Evolutionary conservation across 2,329 filamentous ascomycete genomes (phyloP).

Genomic region (Blumeria graminis): DNA sequence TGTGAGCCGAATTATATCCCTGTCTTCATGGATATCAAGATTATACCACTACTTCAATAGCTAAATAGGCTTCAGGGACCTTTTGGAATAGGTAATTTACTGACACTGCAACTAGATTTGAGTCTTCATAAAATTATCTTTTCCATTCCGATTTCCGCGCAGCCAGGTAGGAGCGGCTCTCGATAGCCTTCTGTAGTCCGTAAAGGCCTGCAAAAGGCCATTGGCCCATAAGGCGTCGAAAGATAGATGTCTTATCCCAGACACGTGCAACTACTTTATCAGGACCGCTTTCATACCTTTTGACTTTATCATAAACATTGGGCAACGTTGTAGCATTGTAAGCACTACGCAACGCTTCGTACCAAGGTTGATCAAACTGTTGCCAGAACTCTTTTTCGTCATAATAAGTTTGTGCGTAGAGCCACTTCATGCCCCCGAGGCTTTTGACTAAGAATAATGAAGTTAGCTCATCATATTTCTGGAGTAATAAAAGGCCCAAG

Average conservation of each 20-base stretch:
- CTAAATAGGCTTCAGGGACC: no score
- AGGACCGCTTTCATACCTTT: constrained; percentile 25
- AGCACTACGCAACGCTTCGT: constrained; percentile 35
- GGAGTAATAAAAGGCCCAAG: no score
- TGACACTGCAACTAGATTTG: no score
- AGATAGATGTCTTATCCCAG: background rate
- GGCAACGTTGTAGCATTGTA: constrained; percentile 38
- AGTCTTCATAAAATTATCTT: no score
- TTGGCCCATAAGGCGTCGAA: background rate
- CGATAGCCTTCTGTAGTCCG: constrained; percentile 1
- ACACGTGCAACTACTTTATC: constrained; percentile 6
- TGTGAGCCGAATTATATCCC: no score
- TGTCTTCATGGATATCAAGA: no score
- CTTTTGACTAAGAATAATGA: constrained; percentile 20
- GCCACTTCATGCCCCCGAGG: constrained; percentile 61
- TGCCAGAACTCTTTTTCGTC: constrained; percentile 45
- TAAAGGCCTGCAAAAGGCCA: constrained; percentile 1
- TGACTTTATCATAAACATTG: constrained; percentile 47
- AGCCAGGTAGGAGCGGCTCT: constrained; percentile 1
- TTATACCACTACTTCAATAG: no score
- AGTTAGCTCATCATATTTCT: no score
- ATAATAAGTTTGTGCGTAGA: constrained; percentile 74
- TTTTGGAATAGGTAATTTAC: no score
- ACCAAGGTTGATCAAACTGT: constrained; percentile 34
- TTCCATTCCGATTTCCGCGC: constrained; percentile 2